Evolutionary conservation across 108 stramenopile genomes (phyloP), one percentile per base, ranked within the genome.

Genomic region (Nannochloropsis gaditana): DNA sequence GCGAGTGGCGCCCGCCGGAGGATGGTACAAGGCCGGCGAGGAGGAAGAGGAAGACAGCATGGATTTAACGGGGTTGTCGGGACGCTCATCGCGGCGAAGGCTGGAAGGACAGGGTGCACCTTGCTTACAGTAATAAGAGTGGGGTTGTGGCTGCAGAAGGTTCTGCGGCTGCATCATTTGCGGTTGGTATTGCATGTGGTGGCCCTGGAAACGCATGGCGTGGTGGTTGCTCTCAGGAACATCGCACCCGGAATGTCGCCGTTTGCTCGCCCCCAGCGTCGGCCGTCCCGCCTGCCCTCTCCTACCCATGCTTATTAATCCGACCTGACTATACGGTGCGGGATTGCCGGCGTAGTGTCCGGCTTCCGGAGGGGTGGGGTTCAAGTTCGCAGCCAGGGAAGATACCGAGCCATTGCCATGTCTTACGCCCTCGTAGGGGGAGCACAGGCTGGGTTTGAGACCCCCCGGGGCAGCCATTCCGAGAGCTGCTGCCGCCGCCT

Each of bases 41-140:
- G 59, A 73, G n/a, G 59, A 73, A n/a, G 59, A 73, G 59, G 59
- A 73, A 73, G 59, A 73, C 15, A 73, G 59, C 4, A 73, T 73
- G 59, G 59, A 73, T n/a, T 15, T 73, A 73, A 1, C 59, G 19
- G 59, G 59, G 59, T 73, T n/a, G 31, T 31, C 31, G 1, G 31
- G 31, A 31, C 31, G 31, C 31, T 31, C 31, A 31, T 31, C 31
- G 31, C 31, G 31, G 31, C 31, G 31, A 31, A 31, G 31, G 31
- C 31, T 31, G 31, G 31, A 31, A 31, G 31, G 31, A 31, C 31
- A 31, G 31, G 31, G 31, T 31, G 31, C 31, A 31, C 31, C 19
- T 73, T 73, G 59, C 59, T 73, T 15, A 73, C 31, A 31, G 31
- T 73, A n/a, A 73, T 73, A 73, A n/a, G n/a, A n/a, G 59, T n/a